These are phyloP conservation scores for Lolium rigidum DNA, from an alignment of 176 grass and related monocot species.

Conservation along the genomic window DNA sequence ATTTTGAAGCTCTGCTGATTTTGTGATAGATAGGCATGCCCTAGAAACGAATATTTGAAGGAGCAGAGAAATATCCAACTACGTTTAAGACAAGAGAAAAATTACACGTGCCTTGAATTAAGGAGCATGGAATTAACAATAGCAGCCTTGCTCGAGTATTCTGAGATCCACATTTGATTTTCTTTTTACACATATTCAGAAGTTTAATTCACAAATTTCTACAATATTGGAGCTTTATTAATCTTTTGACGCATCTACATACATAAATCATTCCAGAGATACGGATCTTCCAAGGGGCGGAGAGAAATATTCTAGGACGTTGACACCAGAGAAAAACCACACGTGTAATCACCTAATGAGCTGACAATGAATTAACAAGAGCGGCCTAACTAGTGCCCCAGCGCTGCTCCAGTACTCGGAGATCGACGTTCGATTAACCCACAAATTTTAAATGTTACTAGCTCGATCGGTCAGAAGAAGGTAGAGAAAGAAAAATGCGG, in stretches of 20 bases:
- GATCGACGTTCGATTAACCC: slow-evolving; percentile 21
- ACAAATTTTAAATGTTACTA: neutral
- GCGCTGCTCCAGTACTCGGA: slow-evolving; percentile 15
- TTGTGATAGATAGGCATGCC: too few species aligned
- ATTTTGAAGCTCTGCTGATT: neutral
- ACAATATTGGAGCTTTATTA: neutral
- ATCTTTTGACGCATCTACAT: neutral
- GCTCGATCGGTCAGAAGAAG: slow-evolving; percentile 12
- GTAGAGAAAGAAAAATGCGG: neutral
- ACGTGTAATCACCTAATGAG: slow-evolving; percentile 19
- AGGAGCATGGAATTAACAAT: neutral
- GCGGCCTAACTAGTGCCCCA: neutral
- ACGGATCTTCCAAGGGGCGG: slow-evolving; percentile 2
- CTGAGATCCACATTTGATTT: neutral
- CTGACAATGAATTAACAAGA: slow-evolving; percentile 32
- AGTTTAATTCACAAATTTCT: neutral
- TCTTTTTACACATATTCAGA: neutral
- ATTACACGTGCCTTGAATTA: slow-evolving; percentile 12
- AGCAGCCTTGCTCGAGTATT: neutral
- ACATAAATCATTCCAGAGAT: slow-evolving; percentile 12
- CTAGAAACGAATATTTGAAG: neutral
- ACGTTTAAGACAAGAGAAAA: neutral
- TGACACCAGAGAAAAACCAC: neutral
- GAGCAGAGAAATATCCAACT: neutral
- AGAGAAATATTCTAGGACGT: neutral